Evolutionary conservation across 352 stramenopile species (phyloP).

Genomic region (Thraustotheca clavata): DNA sequence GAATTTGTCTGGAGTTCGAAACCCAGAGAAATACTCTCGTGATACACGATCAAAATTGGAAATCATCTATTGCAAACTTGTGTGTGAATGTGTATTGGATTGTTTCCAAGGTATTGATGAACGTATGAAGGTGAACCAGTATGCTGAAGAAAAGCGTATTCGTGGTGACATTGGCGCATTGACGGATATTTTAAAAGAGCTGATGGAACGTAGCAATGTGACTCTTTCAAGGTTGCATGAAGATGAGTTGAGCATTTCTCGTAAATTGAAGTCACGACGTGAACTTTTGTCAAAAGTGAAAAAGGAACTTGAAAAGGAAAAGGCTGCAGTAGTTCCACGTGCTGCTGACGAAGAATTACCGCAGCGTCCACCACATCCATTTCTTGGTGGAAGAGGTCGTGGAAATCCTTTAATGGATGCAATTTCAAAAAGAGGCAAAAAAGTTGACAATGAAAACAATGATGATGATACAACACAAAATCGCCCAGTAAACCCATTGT

Average conservation of each 20-base stretch:
- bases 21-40: constrained; percentile 42
- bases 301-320: constrained; percentile 58
- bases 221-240: constrained; percentile 55
- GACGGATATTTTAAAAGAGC: constrained; percentile 46
- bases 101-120: constrained; percentile 70
- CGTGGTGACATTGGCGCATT: constrained; percentile 50
- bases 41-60: constrained; percentile 73
- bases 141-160: constrained; percentile 70
- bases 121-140: constrained; percentile 34
- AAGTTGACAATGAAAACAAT: background rate
- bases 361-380: constrained; percentile 30
- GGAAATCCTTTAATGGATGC: constrained; percentile 25
- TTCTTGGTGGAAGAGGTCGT: constrained; percentile 27
- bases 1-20: constrained; percentile 68
- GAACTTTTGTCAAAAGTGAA: constrained; percentile 79
- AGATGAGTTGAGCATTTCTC: constrained; percentile 43
- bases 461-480: constrained; percentile 22
- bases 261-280: constrained; percentile 50
- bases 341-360: constrained; percentile 27
- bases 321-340: background rate
- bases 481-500: constrained; percentile 33
- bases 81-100: constrained; percentile 53
- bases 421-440: constrained; percentile 24
- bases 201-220: constrained; percentile 45
- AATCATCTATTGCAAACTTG: constrained; percentile 42